phyloP scores from a whole-genome alignment of 2,329 filamentous ascomycete species.

The Ophiocordyceps unilateralis region DNA sequence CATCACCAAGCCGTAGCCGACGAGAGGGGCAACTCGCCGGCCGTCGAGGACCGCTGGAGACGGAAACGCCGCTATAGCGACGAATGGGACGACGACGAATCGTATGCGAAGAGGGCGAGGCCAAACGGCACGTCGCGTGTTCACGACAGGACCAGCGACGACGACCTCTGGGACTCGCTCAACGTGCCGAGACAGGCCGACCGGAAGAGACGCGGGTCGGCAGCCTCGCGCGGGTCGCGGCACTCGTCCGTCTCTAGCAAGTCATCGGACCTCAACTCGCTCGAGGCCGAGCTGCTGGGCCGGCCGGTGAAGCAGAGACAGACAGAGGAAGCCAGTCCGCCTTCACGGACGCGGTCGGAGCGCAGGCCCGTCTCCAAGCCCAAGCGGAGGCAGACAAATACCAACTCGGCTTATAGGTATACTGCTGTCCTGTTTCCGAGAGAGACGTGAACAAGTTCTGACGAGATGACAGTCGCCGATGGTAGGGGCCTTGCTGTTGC shows the following conservation, averaged over 20 bases:
- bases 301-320: slow-evolving; percentile 14
- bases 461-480: slow-evolving; percentile 14
- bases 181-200: slow-evolving; percentile 2
- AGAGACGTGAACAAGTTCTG: background rate
- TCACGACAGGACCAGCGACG: background rate
- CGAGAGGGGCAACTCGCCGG: background rate
- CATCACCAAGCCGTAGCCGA: background rate
- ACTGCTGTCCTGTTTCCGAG: background rate
- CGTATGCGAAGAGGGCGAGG: slow-evolving; percentile 1
- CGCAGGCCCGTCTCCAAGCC: slow-evolving; percentile 6
- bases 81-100: slow-evolving; percentile 2
- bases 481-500: slow-evolving; percentile 8
- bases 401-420: slow-evolving; percentile 22
- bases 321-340: slow-evolving; percentile 7
- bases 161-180: slow-evolving; percentile 2
- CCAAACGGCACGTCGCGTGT: background rate
- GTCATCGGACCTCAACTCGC: slow-evolving; percentile 19
- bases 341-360: slow-evolving; percentile 7
- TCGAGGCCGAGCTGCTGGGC: slow-evolving; percentile 21
- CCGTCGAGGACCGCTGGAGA: slow-evolving; percentile 1
- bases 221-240: slow-evolving; percentile 10
- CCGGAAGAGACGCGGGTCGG: slow-evolving; percentile 6
- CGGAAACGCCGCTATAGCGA: slow-evolving; percentile 3
- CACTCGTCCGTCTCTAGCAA: slow-evolving; percentile 14
- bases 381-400: slow-evolving; percentile 15